Base-by-base conservation (phyloP, 495 filamentous ascomycete genomes). In the Podospora conica region DNA sequence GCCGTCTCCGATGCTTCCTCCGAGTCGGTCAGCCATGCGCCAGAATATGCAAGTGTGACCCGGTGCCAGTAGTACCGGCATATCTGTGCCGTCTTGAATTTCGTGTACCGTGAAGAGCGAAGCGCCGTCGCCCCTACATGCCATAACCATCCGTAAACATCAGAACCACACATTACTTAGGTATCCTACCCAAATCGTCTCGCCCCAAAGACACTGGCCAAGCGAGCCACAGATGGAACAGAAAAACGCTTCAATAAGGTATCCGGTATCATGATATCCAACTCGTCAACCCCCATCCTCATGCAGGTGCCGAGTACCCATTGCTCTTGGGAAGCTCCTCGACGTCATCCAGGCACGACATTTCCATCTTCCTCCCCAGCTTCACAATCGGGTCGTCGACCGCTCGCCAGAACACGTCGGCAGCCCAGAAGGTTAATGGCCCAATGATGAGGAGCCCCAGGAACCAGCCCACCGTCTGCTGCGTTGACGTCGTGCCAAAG, bases 361-460 rank as follows among this genome's bases (percentile, higher is more conserved):
- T 75, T 72, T 87, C 85, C 12, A 87, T 61, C 75, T 77, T 84
- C 61, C 81, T 79, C 18, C 84, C 83, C 63, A 88, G 77, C 58
- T 75, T 80, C 5, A 87, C 85, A 55, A 85, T 81, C 11, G 81
- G 84, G n/a, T 79, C 77, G 67, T 88, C 87, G 9, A 89, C 81
- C 3, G 72, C 75, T 1, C 84, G 75, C 83, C 84, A 87, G 67
- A 87, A 87, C 5, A 88, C 55, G 72, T 88, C 85, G 3, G 81
- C 85, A 1, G 77, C 73, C 83, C 84, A 87, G 9, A 88, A 76
- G 1, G 82, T 77, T n/a, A 86, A 58, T 3, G 82, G 80, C 7
- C 81, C 75, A 53, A 84, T 76, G 58, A 87, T 75, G 29, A 74
- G 70, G 72, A 85, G 80, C 12, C 81, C 80, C 8, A 83, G 66